Evolutionary conservation across 2,329 filamentous ascomycete species (phyloP).

Genomic region (Penicillium concentricum): DNA sequence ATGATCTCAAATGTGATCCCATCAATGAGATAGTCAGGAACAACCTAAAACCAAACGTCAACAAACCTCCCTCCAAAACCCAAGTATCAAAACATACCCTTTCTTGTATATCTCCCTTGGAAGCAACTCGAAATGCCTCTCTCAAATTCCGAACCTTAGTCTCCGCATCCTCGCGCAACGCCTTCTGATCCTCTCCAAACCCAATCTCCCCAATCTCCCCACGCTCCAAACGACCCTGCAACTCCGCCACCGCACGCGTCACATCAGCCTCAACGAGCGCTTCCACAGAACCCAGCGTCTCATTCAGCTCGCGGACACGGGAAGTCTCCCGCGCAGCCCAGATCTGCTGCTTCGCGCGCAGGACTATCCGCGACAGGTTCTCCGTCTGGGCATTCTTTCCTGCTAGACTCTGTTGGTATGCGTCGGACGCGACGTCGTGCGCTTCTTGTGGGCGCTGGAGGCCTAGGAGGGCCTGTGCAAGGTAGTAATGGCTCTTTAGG

Average conservation of each 20-base stretch:
- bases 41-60: constrained; percentile 33
- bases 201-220: constrained; percentile 58
- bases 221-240: constrained; percentile 35
- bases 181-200: constrained; percentile 66
- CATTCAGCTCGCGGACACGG: constrained; percentile 47
- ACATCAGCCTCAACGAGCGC: constrained; percentile 41
- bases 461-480: constrained; percentile 78
- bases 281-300: constrained; percentile 43
- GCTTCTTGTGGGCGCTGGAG: constrained; percentile 72
- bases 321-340: constrained; percentile 72
- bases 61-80: background rate
- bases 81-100: constrained; percentile 34
- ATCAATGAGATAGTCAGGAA: constrained; percentile 51
- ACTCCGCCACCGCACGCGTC: constrained; percentile 37
- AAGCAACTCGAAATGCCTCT: constrained; percentile 44
- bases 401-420: constrained; percentile 68
- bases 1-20: constrained; percentile 52
- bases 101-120: constrained; percentile 43
- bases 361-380: constrained; percentile 69
- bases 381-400: constrained; percentile 66
- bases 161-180: constrained; percentile 51
- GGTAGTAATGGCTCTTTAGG: constrained; percentile 81
- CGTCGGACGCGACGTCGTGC: constrained; percentile 65
- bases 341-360: constrained; percentile 78
- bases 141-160: constrained; percentile 48